Percentiles rank a stretch among this genome's conserved stretches.
Conservation (phyloP, 2,329 filamentous ascomycete genomes). For the Ceratocystis destructans region DNA sequence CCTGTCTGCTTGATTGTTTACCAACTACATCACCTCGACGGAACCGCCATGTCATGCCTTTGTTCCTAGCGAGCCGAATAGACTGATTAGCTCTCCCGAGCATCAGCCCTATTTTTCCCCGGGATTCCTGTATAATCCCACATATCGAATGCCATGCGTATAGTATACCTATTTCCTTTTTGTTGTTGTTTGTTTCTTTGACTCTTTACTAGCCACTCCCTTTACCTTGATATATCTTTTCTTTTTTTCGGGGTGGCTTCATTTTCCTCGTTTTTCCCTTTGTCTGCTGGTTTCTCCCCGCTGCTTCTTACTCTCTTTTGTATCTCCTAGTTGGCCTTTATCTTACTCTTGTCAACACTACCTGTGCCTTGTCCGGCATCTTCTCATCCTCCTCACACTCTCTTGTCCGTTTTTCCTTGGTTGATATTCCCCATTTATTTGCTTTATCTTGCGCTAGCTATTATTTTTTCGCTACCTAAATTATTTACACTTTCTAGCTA, state of each 20-base stretch:
- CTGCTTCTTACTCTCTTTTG: background rate
- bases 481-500: background rate
- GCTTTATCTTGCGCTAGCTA: background rate
- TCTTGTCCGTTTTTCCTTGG: conserved; percentile 5
- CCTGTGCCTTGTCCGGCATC: background rate
- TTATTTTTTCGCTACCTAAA: background rate
- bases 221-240: background rate
- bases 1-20: conserved; percentile 6
- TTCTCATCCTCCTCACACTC: background rate
- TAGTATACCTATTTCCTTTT: conserved; percentile 12
- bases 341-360: background rate
- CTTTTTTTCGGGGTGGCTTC: background rate
- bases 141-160: background rate
- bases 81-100: no score
- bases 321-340: background rate
- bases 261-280: background rate
- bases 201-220: background rate
- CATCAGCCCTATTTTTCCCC: no score
- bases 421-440: conserved; percentile 4
- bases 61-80: no score
- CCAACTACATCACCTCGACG: background rate
- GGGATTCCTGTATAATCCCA: background rate
- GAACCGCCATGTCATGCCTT: no score
- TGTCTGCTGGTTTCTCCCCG: background rate
- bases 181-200: conserved; percentile 9